A percentile compares a stretch with the other conserved stretches of the same genome.
Evolutionary conservation across 768 basidiomycete species (phyloP).

Genomic region (Pleurotus citrinopileatus): DNA sequence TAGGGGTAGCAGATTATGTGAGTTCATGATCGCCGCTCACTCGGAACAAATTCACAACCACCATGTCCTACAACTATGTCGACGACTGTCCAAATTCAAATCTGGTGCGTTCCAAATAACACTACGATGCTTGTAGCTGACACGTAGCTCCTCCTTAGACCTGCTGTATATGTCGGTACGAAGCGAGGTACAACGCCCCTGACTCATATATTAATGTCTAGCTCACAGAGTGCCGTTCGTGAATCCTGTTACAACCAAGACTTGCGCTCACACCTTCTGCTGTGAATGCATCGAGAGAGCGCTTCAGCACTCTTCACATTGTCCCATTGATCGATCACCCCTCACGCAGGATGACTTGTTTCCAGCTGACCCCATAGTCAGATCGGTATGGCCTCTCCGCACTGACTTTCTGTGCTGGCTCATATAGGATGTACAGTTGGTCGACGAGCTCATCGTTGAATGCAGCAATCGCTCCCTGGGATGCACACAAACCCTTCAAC

Average conservation of each 20-base stretch:
- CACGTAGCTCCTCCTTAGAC: slow-evolving; percentile 46
- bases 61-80: slow-evolving; percentile 56
- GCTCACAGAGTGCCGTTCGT: slow-evolving; percentile 61
- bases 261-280: slow-evolving; percentile 88
- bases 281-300: slow-evolving; percentile 75
- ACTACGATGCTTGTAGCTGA: slow-evolving; percentile 5
- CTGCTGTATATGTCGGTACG: slow-evolving; percentile 76
- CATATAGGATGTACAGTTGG: slow-evolving; percentile 49
- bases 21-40: too few relatives aligned
- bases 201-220: slow-evolving; percentile 1
- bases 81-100: slow-evolving; percentile 65
- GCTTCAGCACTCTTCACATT: slow-evolving; percentile 63
- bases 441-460: slow-evolving; percentile 77
- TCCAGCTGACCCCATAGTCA: slow-evolving; percentile 72
- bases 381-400: slow-evolving; percentile 50
- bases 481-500: slow-evolving; percentile 61
- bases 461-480: slow-evolving; percentile 62
- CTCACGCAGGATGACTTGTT: slow-evolving; percentile 55
- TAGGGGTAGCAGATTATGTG: too few relatives aligned
- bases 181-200: background rate
- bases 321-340: slow-evolving; percentile 81
- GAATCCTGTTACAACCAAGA: slow-evolving; percentile 69
- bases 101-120: slow-evolving; percentile 41
- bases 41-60: too few relatives aligned
- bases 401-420: slow-evolving; percentile 2